These are phyloP conservation scores for Iris macrosiphon DNA, from an alignment of 106 monocot genomes.

Conservation along the genomic window DNA sequence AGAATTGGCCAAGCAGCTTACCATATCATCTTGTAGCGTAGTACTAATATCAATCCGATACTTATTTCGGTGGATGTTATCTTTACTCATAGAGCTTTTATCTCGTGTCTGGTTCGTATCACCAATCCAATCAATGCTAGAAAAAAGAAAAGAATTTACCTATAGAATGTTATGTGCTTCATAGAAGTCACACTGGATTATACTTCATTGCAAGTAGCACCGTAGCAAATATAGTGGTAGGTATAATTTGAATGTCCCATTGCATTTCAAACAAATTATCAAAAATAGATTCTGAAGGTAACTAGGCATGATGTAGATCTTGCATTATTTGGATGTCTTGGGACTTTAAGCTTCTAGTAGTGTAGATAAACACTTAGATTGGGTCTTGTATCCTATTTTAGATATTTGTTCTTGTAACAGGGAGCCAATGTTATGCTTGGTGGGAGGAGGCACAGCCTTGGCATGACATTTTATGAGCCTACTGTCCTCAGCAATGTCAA, in stretches of 20 bases:
- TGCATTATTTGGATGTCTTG: not conserved
- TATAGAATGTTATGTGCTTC: not conserved
- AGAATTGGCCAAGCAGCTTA: too few species aligned
- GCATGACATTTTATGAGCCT: conserved; percentile 76
- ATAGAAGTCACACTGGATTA: too few species aligned
- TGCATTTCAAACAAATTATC: not conserved
- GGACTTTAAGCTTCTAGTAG: not conserved
- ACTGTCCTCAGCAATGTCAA: conserved; percentile 60
- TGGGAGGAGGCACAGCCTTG: conserved; percentile 66
- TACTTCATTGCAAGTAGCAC: too few species aligned
- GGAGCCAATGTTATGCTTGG: conserved; percentile 59
- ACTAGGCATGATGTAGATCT: not conserved
- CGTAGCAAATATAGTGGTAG: not conserved
- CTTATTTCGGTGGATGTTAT: too few species aligned
- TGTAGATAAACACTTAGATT: not conserved
- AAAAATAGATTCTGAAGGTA: not conserved
- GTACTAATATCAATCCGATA: too few species aligned
- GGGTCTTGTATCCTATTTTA: too few species aligned
- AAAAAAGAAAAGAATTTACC: not conserved
- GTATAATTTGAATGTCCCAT: not conserved
- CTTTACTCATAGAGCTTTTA: too few species aligned
- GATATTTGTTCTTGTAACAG: conserved; percentile 29
- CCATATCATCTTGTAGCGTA: too few species aligned
- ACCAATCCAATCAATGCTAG: too few species aligned
- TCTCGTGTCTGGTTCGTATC: too few species aligned